These are phyloP conservation scores for Vickermania ingenoplastis DNA, from an alignment of 208 protist genomes.

Conservation along the genomic window DNA sequence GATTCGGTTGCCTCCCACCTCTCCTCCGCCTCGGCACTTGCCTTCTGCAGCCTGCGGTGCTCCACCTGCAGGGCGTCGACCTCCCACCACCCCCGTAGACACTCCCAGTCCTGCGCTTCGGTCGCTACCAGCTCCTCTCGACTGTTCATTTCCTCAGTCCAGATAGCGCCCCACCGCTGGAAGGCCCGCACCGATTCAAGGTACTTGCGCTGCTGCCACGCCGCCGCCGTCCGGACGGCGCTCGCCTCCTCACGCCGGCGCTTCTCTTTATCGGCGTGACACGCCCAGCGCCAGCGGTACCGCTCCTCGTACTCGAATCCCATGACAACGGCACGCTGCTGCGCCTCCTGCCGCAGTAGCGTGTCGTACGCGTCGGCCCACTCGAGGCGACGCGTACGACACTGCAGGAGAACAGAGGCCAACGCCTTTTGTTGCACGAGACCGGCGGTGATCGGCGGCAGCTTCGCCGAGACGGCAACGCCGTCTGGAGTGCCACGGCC, in stretches of 20 bases:
- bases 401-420: too few species aligned
- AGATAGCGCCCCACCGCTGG: conserved; percentile 9
- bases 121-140: conserved; percentile 2
- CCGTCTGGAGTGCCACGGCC: too few species aligned
- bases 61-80: conserved; percentile 3
- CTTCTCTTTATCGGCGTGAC: conserved; percentile 13
- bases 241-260: conserved; percentile 5
- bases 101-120: conserved; percentile 7
- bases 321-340: conserved; percentile 5
- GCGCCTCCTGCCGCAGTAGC: conserved; percentile 5
- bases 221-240: background rate
- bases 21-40: conserved; percentile 5
- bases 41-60: background rate
- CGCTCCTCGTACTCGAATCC: conserved; percentile 16
- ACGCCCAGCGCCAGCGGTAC: conserved; percentile 12
- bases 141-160: conserved; percentile 9
- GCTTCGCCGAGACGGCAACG: too few species aligned
- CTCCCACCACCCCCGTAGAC: conserved; percentile 5
- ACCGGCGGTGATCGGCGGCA: too few species aligned
- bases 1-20: conserved; percentile 1
- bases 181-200: conserved; percentile 8
- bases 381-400: conserved; percentile 1
- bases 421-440: too few species aligned
- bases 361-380: background rate
- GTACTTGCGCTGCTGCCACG: conserved; percentile 9